phyloP scores from a whole-genome alignment of 345 rosid species.

The Salix brachista region DNA sequence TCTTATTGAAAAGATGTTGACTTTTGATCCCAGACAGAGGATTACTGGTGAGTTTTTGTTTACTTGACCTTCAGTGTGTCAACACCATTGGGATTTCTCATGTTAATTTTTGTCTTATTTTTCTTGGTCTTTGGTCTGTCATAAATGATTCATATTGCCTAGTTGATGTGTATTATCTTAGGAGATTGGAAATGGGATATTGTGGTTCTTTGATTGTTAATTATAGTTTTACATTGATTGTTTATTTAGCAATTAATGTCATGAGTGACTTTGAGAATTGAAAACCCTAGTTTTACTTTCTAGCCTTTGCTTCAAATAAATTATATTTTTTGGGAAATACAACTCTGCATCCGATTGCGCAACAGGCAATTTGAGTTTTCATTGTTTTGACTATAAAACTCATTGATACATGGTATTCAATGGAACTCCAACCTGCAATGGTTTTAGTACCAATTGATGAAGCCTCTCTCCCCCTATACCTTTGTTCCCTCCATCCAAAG shows the following conservation, averaged over 20 bases:
- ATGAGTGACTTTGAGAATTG: not conserved
- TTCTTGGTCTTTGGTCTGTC: not conserved
- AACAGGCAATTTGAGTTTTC: not conserved
- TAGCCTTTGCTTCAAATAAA: not conserved
- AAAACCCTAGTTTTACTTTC: not conserved
- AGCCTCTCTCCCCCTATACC: not conserved
- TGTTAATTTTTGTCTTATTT: not conserved
- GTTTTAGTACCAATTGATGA: not conserved
- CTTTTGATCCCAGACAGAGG: constrained; percentile 76
- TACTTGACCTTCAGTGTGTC: not conserved
- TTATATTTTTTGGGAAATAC: not conserved
- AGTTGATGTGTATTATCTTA: not conserved
- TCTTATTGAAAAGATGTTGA: constrained; percentile 84
- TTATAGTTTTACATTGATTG: not conserved
- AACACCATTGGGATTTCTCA: not conserved
- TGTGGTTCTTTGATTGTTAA: not conserved
- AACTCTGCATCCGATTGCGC: not conserved
- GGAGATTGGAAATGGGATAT: not conserved
- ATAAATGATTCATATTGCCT: not conserved
- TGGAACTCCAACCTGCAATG: not conserved
- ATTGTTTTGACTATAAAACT: not conserved
- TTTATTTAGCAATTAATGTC: not conserved
- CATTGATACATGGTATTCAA: not conserved
- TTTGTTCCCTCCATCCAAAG: not conserved
- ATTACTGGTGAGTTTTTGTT: constrained; percentile 55